phyloP scores from a whole-genome alignment of 805 yeast species.

The Spathaspora hagerdaliae region DNA sequence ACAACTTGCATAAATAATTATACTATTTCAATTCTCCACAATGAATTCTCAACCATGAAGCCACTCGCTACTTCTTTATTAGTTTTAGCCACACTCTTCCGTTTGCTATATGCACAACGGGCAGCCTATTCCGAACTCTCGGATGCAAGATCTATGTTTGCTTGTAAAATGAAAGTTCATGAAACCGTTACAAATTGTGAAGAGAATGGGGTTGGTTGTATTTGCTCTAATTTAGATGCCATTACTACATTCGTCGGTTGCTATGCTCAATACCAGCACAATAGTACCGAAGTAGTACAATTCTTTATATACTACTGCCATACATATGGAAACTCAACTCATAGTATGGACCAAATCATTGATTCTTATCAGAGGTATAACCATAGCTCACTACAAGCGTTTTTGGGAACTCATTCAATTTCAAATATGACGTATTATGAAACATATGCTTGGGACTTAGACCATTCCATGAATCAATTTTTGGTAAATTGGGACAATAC shows the following conservation, averaged over 20 bases:
- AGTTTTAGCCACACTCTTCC: no score
- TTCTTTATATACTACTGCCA: constrained; percentile 15
- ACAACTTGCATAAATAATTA: no score
- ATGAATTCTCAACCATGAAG: no score
- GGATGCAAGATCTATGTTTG: constrained; percentile 2
- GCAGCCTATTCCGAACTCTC: background rate
- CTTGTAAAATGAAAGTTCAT: constrained; percentile 1
- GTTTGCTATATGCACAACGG: no score
- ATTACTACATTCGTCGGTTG: constrained; percentile 30
- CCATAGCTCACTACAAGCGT: constrained; percentile 5
- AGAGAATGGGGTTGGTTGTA: constrained; percentile 10
- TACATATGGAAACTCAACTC: constrained; percentile 14
- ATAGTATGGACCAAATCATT: constrained; percentile 13
- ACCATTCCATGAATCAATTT: constrained; percentile 7
- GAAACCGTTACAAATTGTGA: background rate
- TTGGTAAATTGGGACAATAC: constrained; percentile 19
- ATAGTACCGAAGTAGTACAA: constrained; percentile 7
- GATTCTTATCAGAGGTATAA: constrained; percentile 13
- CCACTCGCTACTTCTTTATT: no score
- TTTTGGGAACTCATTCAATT: background rate
- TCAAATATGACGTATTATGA: background rate
- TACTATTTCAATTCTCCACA: no score
- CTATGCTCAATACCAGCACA: constrained; percentile 8
- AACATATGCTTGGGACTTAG: background rate
- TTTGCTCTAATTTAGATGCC: constrained; percentile 21